Evolutionary conservation across 257 asterid species (phyloP).

Genomic region (Echium plantagineum): DNA sequence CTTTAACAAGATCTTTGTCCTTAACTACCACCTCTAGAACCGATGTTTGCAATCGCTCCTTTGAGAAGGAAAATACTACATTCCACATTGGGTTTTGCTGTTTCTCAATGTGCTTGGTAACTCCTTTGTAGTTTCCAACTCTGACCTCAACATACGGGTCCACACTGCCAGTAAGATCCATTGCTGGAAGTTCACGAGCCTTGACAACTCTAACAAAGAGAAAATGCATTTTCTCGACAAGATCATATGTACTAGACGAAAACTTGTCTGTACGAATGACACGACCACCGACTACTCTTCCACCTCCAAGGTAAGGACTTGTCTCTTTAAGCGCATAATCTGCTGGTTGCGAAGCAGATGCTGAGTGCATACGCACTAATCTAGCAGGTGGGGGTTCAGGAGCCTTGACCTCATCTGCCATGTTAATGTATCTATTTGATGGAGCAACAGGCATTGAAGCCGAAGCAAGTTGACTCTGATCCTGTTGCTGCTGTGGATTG

Average conservation of each 20-base stretch:
- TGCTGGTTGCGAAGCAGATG: slow-evolving; percentile 54
- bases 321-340: slow-evolving; percentile 86
- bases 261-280: slow-evolving; percentile 52
- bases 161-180: slow-evolving; percentile 84
- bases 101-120: slow-evolving; percentile 15
- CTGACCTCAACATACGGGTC: slow-evolving; percentile 23
- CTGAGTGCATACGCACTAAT: slow-evolving; percentile 62
- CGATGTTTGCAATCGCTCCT: slow-evolving; percentile 13
- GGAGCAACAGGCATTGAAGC: slow-evolving; percentile 32
- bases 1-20: slow-evolving; percentile 18
- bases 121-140: slow-evolving; percentile 18
- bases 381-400: slow-evolving; percentile 56
- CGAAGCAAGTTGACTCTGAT: slow-evolving; percentile 16
- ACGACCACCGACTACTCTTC: slow-evolving; percentile 73
- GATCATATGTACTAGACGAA: slow-evolving; percentile 61
- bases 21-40: slow-evolving; percentile 12
- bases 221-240: slow-evolving; percentile 87
- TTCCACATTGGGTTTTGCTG: slow-evolving; percentile 16
- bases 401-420: slow-evolving; percentile 63
- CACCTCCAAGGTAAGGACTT: slow-evolving; percentile 86
- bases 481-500: slow-evolving; percentile 24
- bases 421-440: slow-evolving; percentile 34
- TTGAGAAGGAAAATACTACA: slow-evolving; percentile 20
- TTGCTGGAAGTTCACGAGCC: slow-evolving; percentile 86
- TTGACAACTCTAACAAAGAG: slow-evolving; percentile 80